Percentiles rank a stretch among this genome's conserved stretches.
phyloP scores from a whole-genome alignment of 768 basidiomycete species.

The Lactarius psammicola region DNA sequence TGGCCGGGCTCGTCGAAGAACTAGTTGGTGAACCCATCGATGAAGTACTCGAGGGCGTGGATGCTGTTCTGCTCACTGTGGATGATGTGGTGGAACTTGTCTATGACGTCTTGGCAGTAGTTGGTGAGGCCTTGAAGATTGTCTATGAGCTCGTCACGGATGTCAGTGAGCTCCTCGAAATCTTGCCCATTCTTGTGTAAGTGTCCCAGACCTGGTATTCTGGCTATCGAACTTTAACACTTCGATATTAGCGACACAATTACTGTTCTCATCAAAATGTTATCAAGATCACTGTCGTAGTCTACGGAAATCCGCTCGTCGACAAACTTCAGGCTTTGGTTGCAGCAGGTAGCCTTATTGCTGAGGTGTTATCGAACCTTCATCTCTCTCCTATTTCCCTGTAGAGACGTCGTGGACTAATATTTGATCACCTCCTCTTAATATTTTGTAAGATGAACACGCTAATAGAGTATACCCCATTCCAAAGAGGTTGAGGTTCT shows the following conservation, averaged over 20 bases:
- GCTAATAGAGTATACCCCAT: background rate
- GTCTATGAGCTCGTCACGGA: background rate
- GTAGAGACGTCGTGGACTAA: background rate
- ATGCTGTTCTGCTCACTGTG: conserved; percentile 33
- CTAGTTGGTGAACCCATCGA: conserved; percentile 32
- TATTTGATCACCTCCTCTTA: background rate
- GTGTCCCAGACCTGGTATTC: background rate
- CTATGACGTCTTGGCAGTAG: background rate
- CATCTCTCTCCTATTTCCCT: background rate
- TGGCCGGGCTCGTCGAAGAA: conserved; percentile 31
- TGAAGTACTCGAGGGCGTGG: conserved; percentile 33
- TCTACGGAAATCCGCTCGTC: background rate
- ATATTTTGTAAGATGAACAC: background rate
- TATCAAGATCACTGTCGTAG: background rate
- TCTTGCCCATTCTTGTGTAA: conserved; percentile 1
- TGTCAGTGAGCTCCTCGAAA: background rate
- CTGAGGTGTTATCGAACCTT: background rate
- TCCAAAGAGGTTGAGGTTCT: too few species aligned
- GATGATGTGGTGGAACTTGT: conserved; percentile 28
- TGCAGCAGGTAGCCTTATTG: background rate
- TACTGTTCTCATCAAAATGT: background rate
- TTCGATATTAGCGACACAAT: background rate
- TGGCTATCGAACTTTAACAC: background rate
- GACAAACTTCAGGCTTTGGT: background rate
- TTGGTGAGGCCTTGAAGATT: background rate